phyloP scores from a whole-genome alignment of 495 filamentous ascomycete genomes.

The Neurospora sublineolata region DNA sequence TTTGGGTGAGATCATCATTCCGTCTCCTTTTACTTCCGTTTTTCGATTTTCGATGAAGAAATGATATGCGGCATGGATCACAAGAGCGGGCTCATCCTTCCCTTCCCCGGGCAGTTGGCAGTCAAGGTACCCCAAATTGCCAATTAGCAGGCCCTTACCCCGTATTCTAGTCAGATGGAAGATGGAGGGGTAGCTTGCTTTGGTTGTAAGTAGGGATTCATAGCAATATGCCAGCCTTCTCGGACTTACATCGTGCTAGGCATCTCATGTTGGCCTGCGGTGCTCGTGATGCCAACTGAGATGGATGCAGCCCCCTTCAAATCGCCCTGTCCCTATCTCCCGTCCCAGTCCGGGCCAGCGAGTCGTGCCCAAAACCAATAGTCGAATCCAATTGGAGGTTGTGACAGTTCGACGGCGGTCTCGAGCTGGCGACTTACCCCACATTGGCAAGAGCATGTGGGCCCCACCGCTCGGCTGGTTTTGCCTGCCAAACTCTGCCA shows the following conservation, averaged over 20 bases:
- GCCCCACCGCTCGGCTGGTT: background rate
- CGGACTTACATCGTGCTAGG: too few species aligned
- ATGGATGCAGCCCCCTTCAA: background rate
- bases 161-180: background rate
- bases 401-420: background rate
- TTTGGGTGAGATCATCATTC: background rate
- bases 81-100: background rate
- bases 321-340: background rate
- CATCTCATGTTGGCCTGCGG: too few species aligned
- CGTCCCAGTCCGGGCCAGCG: background rate
- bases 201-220: background rate
- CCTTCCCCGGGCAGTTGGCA: background rate
- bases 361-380: background rate
- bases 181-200: background rate
- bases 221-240: too few species aligned
- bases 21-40: background rate
- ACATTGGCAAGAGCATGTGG: background rate
- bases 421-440: background rate
- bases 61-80: background rate
- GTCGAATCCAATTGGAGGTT: background rate
- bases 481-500: slow-evolving; percentile 1
- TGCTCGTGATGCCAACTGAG: background rate
- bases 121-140: background rate
- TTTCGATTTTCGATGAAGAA: background rate
- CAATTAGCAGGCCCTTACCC: background rate